These are phyloP conservation scores for Rugosomyces carneus DNA, from an alignment of 1,284 basidiomycete genomes.

Conservation along the genomic window DNA sequence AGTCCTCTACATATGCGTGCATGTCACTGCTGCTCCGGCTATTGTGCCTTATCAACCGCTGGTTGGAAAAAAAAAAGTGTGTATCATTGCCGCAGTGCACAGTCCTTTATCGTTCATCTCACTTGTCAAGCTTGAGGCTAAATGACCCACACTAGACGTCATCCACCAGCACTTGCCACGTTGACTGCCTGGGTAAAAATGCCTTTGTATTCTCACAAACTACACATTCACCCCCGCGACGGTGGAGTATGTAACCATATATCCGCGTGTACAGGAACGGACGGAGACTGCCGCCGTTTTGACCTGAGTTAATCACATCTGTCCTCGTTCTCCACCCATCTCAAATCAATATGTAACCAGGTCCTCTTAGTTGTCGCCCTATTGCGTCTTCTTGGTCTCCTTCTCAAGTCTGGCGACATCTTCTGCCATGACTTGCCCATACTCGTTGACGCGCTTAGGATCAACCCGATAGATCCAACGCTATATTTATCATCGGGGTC, in stretches of 20 bases:
- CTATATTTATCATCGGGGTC: slow-evolving; percentile 32
- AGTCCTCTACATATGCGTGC: not conserved
- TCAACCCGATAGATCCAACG: slow-evolving; percentile 96
- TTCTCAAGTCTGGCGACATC: slow-evolving; percentile 44
- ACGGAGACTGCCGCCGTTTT: slow-evolving; percentile 6
- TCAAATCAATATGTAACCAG: not conserved
- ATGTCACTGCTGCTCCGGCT: not conserved
- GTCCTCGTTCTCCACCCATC: not conserved
- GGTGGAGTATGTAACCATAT: slow-evolving; percentile 14
- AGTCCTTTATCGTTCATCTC: not conserved
- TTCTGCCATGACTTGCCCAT: slow-evolving; percentile 73
- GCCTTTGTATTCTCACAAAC: slow-evolving; percentile 16
- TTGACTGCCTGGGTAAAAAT: slow-evolving; percentile 5
- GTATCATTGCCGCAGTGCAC: slow-evolving; percentile 10
- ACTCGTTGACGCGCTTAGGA: slow-evolving; percentile 91
- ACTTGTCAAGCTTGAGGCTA: slow-evolving; percentile 10
- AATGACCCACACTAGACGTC: slow-evolving; percentile 16
- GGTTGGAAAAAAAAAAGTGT: not conserved
- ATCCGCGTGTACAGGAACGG: slow-evolving; percentile 17
- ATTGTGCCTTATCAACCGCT: not conserved
- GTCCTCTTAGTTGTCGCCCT: slow-evolving; percentile 7
- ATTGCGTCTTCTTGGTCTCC: slow-evolving; percentile 48
- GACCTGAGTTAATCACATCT: not conserved
- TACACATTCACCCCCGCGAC: slow-evolving; percentile 9
- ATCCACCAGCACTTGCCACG: slow-evolving; percentile 5